phyloP scores from a whole-genome alignment of 2,329 filamentous ascomycete species.

The Trichoderma sp. region DNA sequence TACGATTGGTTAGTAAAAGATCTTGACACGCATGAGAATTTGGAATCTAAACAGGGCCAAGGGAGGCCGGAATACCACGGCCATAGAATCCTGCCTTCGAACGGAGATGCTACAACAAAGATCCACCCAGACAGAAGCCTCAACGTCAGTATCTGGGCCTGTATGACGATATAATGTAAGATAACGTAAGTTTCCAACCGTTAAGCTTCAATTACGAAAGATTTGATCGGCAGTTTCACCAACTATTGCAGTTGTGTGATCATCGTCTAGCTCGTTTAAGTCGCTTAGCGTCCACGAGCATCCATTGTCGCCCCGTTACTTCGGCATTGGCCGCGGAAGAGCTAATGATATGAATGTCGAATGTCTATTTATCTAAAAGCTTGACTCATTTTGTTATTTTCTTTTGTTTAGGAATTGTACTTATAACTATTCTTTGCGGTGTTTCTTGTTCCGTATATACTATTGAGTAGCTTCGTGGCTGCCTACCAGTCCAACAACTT shows the following conservation, averaged over 20 bases:
- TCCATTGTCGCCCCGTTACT: not conserved
- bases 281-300: not conserved
- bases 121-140: not conserved
- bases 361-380: not conserved
- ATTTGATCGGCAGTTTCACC: not conserved
- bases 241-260: not conserved
- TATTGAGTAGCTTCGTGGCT: rapidly evolving
- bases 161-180: not conserved
- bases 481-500: not conserved
- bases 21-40: not conserved
- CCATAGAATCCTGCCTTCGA: not conserved
- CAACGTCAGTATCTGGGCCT: not conserved
- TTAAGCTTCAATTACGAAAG: not conserved
- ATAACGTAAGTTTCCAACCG: not conserved
- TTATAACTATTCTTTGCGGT: not conserved
- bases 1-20: not conserved
- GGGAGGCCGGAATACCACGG: not conserved
- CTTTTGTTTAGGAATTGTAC: rapidly evolving
- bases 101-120: not conserved
- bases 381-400: rapidly evolving
- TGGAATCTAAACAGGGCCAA: not conserved
- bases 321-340: not conserved
- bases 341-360: not conserved
- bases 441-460: not conserved
- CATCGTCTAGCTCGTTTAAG: not conserved